Conservation (phyloP, 139 green algal species). For the Zygnema circumcarinatum region DNA sequence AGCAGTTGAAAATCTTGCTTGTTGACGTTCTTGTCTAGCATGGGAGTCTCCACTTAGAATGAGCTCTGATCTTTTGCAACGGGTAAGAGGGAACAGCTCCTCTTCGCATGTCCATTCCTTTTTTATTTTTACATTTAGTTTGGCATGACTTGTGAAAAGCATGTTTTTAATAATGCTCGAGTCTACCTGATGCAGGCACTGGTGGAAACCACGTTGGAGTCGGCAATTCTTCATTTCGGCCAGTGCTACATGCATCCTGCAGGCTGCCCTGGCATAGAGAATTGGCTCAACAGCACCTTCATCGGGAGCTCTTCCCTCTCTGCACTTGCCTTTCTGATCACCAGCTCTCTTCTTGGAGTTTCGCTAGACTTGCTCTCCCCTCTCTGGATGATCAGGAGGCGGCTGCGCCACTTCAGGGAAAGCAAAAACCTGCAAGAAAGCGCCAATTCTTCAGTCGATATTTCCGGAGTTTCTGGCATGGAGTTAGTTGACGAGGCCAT, state of each 20-base stretch:
- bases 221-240: conserved; percentile 3
- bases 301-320: conserved; percentile 33
- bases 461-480: neutral
- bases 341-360: conserved; percentile 49
- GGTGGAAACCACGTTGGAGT: conserved; percentile 46
- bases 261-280: neutral
- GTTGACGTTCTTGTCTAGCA: no score
- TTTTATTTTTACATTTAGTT: conserved; percentile 5
- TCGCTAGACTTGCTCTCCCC: conserved; percentile 53
- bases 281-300: conserved; percentile 29
- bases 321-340: conserved; percentile 53
- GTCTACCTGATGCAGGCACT: neutral
- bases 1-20: no score
- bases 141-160: neutral
- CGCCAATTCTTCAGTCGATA: neutral
- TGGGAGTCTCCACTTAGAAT: no score
- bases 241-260: conserved; percentile 10
- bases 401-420: neutral
- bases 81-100: no score
- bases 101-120: neutral
- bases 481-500: neutral
- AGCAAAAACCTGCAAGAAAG: neutral
- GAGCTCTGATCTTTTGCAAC: no score
- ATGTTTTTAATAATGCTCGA: neutral
- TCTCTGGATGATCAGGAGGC: conserved; percentile 6